Evolutionary conservation across 75 land plant species (phyloP), one percentile per base, ranked within the genome.

Genomic region (Selaginella moellendorffii): DNA sequence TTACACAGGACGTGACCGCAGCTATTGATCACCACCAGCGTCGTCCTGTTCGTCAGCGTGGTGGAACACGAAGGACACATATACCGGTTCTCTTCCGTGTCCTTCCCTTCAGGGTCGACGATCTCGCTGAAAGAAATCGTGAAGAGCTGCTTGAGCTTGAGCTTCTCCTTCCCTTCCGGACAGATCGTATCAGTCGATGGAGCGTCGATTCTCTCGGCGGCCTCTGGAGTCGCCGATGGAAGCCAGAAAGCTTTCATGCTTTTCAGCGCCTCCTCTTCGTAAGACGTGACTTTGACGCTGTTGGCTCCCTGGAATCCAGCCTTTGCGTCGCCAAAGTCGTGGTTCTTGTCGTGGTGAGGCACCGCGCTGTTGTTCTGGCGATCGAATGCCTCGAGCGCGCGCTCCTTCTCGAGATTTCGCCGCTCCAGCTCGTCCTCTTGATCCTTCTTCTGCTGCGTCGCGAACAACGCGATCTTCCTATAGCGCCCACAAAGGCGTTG

Each of bases 171-270:
- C 26, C 98, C 98, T 80, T 93, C 96, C 1, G 98, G 98, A 60
- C 98, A 93, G 1, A 70, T 19, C 26, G 98, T 93, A 52, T 68
- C 74, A 0, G 73, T 74, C 10, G 82, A 83, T 14, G 96, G 98
- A 2, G 83, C 85, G 0, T 80, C 83, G 0, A 83, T 79, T 69
- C 88, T 86, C 10, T 70, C 83, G 24, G 73, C 80, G 26, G 98
- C 95, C 60, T 78, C 96, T 2, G 98, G 96, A 24, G 98, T 88
- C 9, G 98, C 98, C 17, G 90, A 88, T 1, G 98, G 98, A 31
- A 93, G 76, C 98, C 98, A 93, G 69, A 93, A 93, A 28, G 98
- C 98, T 68, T 88, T 93, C 98, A 93, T 93, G 21, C 74, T 93
- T 31, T 93, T 81, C 28, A 93, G 78, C 19, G 98, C 98, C 71